A percentile compares a stretch with the other conserved stretches of the same genome.
Evolutionary conservation across 805 yeast genomes (phyloP).

Genomic region (Wickerhamiella allomyrinae): DNA sequence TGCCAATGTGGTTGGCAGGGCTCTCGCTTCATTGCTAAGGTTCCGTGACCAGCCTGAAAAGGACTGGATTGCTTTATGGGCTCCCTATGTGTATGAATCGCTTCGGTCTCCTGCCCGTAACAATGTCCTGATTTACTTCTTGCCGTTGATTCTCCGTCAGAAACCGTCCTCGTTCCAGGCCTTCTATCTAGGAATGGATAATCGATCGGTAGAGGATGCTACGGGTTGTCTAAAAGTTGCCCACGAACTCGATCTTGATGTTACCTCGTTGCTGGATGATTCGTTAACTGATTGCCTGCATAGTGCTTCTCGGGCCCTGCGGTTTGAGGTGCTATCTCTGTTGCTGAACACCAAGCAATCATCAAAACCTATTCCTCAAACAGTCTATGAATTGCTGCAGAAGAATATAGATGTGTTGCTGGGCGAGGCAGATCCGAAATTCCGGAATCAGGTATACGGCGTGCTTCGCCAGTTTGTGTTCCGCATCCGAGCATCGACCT

Average conservation of each 20-base stretch:
- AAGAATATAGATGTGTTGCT: constrained; percentile 37
- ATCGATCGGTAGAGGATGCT: constrained; percentile 1
- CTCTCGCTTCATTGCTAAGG: constrained; percentile 4
- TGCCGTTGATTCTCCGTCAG: constrained; percentile 6
- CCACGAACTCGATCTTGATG: constrained; percentile 5
- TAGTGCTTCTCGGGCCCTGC: constrained; percentile 10
- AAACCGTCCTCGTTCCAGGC: constrained; percentile 2
- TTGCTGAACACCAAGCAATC: constrained; percentile 47
- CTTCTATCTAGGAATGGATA: constrained; percentile 1
- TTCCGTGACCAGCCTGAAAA: background rate
- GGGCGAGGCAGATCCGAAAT: constrained; percentile 52
- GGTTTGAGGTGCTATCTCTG: constrained; percentile 47
- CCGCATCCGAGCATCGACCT: constrained; percentile 56
- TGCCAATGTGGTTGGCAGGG: constrained; percentile 9
- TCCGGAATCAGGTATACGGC: constrained; percentile 51
- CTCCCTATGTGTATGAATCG: constrained; percentile 4
- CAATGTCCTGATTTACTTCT: constrained; percentile 7
- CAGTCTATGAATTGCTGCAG: constrained; percentile 32
- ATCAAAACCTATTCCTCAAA: constrained; percentile 39
- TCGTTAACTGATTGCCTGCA: constrained; percentile 1
- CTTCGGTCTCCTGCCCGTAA: constrained; percentile 3
- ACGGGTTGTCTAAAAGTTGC: constrained; percentile 7
- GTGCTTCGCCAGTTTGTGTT: constrained; percentile 45
- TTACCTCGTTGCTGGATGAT: background rate
- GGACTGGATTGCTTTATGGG: constrained; percentile 6